Percentiles rank a stretch among this genome's conserved stretches.
These are phyloP conservation scores for Ceriops zippeliana DNA, from an alignment of 345 rosid species.

Conservation along the genomic window DNA sequence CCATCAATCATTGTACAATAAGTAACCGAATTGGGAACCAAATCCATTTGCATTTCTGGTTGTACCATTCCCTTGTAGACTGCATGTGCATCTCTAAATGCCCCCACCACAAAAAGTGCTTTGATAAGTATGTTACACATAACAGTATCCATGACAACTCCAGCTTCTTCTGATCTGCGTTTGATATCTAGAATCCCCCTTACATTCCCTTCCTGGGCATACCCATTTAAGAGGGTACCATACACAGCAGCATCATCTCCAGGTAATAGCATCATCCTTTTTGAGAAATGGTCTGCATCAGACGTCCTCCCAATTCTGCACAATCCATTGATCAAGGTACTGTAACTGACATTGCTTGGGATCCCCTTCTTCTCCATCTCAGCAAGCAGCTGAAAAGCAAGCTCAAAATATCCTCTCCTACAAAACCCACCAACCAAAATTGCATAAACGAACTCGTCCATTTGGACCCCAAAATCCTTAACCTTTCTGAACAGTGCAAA, in stretches of 20 bases:
- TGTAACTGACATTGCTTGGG: slow-evolving; percentile 54
- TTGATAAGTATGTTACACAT: slow-evolving; percentile 70
- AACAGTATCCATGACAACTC: slow-evolving; percentile 54
- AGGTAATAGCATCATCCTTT: slow-evolving; percentile 27
- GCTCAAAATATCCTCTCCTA: slow-evolving; percentile 48
- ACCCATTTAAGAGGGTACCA: slow-evolving; percentile 64
- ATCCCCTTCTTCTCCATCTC: slow-evolving; percentile 77
- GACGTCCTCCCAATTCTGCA: slow-evolving; percentile 63
- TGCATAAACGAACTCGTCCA: slow-evolving; percentile 66
- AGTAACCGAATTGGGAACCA: slow-evolving; percentile 57
- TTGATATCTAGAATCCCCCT: slow-evolving; percentile 50
- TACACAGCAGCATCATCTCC: slow-evolving; percentile 54
- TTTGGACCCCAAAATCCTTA: slow-evolving; percentile 43
- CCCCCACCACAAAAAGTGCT: slow-evolving; percentile 69
- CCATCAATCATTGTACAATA: slow-evolving; percentile 57
- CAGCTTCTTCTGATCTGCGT: slow-evolving; percentile 47
- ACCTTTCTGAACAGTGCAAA: slow-evolving; percentile 47
- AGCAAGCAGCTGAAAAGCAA: slow-evolving; percentile 44
- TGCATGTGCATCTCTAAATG: slow-evolving; percentile 59
- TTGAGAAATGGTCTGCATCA: slow-evolving; percentile 64
- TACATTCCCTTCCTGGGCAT: slow-evolving; percentile 48
- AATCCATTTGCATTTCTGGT: slow-evolving; percentile 29
- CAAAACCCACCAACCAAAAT: slow-evolving; percentile 73
- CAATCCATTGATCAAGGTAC: slow-evolving; percentile 60
- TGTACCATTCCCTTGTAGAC: slow-evolving; percentile 56